Base-by-base conservation (phyloP, 345 rosid species). In the Eucalyptus urophylla region DNA sequence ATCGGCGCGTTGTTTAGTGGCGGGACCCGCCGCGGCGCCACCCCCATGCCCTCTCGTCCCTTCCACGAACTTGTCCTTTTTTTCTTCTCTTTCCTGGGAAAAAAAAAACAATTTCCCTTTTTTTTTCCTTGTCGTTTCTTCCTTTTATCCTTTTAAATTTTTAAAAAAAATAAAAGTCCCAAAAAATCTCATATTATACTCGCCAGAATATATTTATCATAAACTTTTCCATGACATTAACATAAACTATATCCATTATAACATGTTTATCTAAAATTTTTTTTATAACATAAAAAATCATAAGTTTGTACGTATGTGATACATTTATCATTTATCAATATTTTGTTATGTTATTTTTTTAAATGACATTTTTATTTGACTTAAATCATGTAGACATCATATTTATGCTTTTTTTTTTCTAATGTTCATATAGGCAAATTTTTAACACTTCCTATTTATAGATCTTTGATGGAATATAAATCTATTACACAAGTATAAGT, bases 401-500 rank as follows among this genome's bases (percentile, higher is more conserved):
- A 5, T 56, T 10, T 10, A 56, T 1, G 1, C 6, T 24, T 19
- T 56, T 10, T 56, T 4, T 56, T 10, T 56, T 24, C 1, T 56
- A 0, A 9, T 24, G 11, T 56, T 21, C 58, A 53, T 21, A 21
- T 24, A 53, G 58, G 11, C 2, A 53, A 19, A 53, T 53, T 53
- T 53, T 24, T 24, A 56, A 56, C 0, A 0, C 0, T 22, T 24
- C 62, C 0, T 24, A 0, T 4, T 56, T 3, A 56, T 2, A 24
- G 0, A 56, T 22, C 12, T 62, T 62, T 29, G n/a, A 62, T 6
- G 4, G 2, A 62, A 3, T 13, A 4, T 29, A 62, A 62, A 62
- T 29, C 1, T 62, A 6, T 27, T 0, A 1, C 7, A 62, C 0
- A 62, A 1, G 0, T 13, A 62, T 6, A 13, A 13, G 0, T 62